phyloP scores from a whole-genome alignment of 2,329 filamentous ascomycete species.

The Aspergillus costaricaensis region DNA sequence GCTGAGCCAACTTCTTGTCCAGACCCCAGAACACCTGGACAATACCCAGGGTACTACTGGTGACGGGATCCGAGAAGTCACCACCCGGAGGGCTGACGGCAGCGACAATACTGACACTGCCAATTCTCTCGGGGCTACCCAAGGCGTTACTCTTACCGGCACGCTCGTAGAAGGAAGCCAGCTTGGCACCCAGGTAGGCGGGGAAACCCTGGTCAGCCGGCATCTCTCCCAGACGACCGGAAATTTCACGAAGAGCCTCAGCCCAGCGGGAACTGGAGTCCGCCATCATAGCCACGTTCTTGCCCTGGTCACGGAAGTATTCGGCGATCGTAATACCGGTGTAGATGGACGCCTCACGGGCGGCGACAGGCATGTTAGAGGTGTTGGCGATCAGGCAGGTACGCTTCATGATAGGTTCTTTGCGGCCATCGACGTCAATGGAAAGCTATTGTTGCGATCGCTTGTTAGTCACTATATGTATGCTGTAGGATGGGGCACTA shows the following conservation, averaged over 20 bases:
- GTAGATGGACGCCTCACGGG: conserved; percentile 98
- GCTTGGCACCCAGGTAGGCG: conserved; percentile 92
- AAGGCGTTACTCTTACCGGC: conserved; percentile 83
- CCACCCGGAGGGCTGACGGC: conserved; percentile 96
- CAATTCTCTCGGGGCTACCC: conserved; percentile 83
- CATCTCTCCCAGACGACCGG: conserved; percentile 98
- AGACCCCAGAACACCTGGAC: conserved; percentile 99
- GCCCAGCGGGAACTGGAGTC: conserved; percentile 98
- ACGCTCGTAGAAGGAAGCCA: conserved; percentile 99
- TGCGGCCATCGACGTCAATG: conserved; percentile 89
- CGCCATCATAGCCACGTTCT: conserved; percentile 99
- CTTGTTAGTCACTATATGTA: conserved; percentile 15
- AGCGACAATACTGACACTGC: conserved; percentile 96
- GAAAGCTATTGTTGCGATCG: conserved; percentile 59
- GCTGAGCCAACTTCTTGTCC: conserved; percentile 98
- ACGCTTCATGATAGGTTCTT: conserved; percentile 99
- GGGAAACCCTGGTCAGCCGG: conserved; percentile 99
- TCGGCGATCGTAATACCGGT: conserved; percentile 93
- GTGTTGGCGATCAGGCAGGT: conserved; percentile 98
- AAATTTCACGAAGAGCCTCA: conserved; percentile 97
- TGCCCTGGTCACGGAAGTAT: conserved; percentile 96
- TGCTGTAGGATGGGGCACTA: conserved; percentile 19
- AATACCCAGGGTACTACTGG: conserved; percentile 88
- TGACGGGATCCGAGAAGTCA: conserved; percentile 99
- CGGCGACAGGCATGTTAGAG: conserved; percentile 99